Evolutionary conservation across 768 basidiomycete species (phyloP).

Genomic region (Hygrocybe coccinea): DNA sequence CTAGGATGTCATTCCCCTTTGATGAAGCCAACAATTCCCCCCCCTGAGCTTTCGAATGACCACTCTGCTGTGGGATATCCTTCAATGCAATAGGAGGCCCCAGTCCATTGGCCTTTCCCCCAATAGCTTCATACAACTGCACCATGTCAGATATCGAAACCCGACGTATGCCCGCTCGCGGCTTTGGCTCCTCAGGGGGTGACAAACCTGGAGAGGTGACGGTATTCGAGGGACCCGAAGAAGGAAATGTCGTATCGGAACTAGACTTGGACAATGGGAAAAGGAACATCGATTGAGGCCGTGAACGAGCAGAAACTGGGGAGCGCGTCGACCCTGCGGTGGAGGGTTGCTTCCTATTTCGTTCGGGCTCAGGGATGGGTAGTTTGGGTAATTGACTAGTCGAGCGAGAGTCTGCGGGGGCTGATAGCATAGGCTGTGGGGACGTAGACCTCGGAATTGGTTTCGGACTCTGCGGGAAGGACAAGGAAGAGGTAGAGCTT

Average conservation of each 20-base stretch:
- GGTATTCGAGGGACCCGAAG: slow-evolving; percentile 10
- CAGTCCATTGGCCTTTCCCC: slow-evolving; percentile 27
- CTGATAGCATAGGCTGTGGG: slow-evolving; percentile 22
- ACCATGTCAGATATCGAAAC: slow-evolving; percentile 87
- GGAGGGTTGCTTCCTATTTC: slow-evolving; percentile 15
- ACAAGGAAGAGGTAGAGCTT: slow-evolving; percentile 8
- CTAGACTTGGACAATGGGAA: slow-evolving; percentile 53
- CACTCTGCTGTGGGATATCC: background rate
- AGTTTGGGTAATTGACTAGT: background rate
- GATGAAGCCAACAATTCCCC: background rate
- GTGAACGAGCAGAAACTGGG: slow-evolving; percentile 43
- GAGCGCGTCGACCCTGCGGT: slow-evolving; percentile 19
- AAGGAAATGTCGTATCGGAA: slow-evolving; percentile 33
- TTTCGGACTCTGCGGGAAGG: background rate
- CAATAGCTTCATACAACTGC: slow-evolving; percentile 71
- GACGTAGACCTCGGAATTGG: slow-evolving; percentile 16
- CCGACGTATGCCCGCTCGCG: slow-evolving; percentile 43
- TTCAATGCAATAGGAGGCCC: slow-evolving; percentile 24
- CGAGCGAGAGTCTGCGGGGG: slow-evolving; percentile 1
- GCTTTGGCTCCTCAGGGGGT: slow-evolving; percentile 44
- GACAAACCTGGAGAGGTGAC: slow-evolving; percentile 35
- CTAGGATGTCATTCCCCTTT: background rate
- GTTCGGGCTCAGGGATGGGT: slow-evolving; percentile 9
- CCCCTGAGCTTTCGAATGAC: background rate
- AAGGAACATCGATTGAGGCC: slow-evolving; percentile 80